phyloP scores from a whole-genome alignment of 2,329 filamentous ascomycete genomes.

The Cercospora brassicicola region DNA sequence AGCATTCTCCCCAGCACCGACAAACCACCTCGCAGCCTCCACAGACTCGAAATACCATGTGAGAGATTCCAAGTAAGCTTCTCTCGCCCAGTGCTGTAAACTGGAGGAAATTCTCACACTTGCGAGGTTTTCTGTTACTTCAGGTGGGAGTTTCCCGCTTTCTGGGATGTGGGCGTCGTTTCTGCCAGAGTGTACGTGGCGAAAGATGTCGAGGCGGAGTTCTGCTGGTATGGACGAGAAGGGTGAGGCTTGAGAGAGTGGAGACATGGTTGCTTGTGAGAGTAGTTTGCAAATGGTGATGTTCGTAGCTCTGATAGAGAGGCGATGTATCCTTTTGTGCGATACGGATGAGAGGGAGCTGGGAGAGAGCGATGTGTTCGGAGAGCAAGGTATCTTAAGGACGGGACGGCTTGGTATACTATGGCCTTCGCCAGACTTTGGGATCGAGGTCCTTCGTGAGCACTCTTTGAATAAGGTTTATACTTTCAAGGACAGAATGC shows the following conservation, averaged over 20 bases:
- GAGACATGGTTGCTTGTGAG: background rate
- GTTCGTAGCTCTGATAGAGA: background rate
- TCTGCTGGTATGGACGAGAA: background rate
- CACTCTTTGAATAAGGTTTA: background rate
- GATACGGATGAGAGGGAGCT: background rate
- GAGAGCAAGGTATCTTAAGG: background rate
- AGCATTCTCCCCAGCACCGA: background rate
- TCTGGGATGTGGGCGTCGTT: background rate
- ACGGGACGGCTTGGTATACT: background rate
- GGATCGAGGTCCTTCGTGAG: background rate
- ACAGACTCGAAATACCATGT: background rate
- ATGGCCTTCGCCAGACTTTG: no score
- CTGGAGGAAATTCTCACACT: background rate
- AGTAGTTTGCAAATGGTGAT: background rate
- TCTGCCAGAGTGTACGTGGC: background rate
- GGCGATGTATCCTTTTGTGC: background rate
- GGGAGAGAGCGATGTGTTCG: background rate
- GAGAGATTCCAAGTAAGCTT: background rate
- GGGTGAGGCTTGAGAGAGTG: background rate
- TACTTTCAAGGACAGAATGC: background rate
- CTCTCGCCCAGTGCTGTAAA: background rate
- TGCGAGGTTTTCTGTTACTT: background rate
- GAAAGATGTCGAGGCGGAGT: background rate
- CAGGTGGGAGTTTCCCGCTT: background rate
- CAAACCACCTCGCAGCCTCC: background rate